Conservation (phyloP, 2,329 filamentous ascomycete genomes). For the Talaromyces pinophilus region DNA sequence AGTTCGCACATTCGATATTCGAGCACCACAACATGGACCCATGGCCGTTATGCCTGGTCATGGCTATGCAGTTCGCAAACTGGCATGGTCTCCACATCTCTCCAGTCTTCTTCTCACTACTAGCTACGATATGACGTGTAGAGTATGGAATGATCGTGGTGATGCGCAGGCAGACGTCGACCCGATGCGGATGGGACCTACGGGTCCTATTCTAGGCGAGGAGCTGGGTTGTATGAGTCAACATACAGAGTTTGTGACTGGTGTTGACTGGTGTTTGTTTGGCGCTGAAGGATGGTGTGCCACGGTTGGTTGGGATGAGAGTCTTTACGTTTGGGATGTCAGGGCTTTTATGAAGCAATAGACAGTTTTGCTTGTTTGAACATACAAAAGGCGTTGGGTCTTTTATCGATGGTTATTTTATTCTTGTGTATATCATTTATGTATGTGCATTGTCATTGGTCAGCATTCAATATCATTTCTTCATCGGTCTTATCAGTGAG, state of each 20-base stretch:
- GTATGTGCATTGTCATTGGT: neutral
- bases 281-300: slow-evolving; percentile 94
- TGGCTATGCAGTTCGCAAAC: slow-evolving; percentile 81
- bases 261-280: slow-evolving; percentile 97
- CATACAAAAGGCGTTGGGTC: slow-evolving; percentile 8
- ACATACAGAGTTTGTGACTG: slow-evolving; percentile 94
- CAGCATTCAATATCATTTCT: neutral
- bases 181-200: slow-evolving; percentile 41
- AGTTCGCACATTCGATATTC: slow-evolving; percentile 87
- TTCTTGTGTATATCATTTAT: slow-evolving; percentile 7
- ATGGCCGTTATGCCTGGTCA: slow-evolving; percentile 76
- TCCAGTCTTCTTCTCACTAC: slow-evolving; percentile 82
- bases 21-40: slow-evolving; percentile 72
- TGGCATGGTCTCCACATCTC: slow-evolving; percentile 94
- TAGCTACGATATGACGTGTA: slow-evolving; percentile 97
- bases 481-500: neutral
- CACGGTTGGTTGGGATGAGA: slow-evolving; percentile 91
- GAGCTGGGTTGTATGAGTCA: slow-evolving; percentile 85
- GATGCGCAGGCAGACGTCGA: slow-evolving; percentile 41
- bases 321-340: slow-evolving; percentile 89
- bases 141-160: slow-evolving; percentile 86
- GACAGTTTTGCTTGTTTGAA: slow-evolving; percentile 26
- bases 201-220: slow-evolving; percentile 55
- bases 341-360: slow-evolving; percentile 58
- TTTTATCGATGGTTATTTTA: neutral